Base-by-base conservation (phyloP, 495 filamentous ascomycete species). In the Aspergillus baeticus region DNA sequence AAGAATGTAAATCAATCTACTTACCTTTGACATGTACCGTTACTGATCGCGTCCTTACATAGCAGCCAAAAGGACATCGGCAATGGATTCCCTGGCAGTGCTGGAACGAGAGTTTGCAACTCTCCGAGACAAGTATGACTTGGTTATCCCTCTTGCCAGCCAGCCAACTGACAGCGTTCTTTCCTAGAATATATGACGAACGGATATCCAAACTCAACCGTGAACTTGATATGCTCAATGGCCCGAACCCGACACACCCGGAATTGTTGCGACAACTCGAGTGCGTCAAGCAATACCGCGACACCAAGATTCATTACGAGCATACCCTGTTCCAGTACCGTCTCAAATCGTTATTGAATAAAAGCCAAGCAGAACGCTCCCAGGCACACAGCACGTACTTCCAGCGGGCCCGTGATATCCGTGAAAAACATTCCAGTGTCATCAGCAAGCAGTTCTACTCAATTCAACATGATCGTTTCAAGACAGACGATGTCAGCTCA, bases 381-480 rank as follows among this genome's bases (percentile, higher is more conserved):
- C 90, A 96, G 66, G 80, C 89, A 36, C 87, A 94, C 62, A 87
- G 87, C 48, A 92, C 96, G 57, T 97, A 84, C 72, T 88, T 89
- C 71, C 94, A 98, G 67, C 79, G 81, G 8, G 79, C 91, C 21
- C 85, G 95, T 55, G 88, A 92, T 62, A 79, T 88, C 58, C 83
- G 95, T 23, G 94, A 97, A 61, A 77, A 76, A 45, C 81, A 87
- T n/a, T 78, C 96, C 5, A 87, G 90, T 58, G 76, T 84, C 55
- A 80, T 92, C 55, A 92, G 91, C 67, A 84, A 90, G 67, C 83
- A 91, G 57, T 93, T 89, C 76, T 95, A 96, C 69, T 84, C 91
- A 54, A 90, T 96, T 56, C 91, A 96, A 65, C 87, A 92, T 69
- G 92, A 96, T 67, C 84, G 93, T 45, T 83, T 93, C 72, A 88